Evolutionary conservation across 1,284 basidiomycete genomes (phyloP).

Genomic region (Pyrrhoderma lamaoense): DNA sequence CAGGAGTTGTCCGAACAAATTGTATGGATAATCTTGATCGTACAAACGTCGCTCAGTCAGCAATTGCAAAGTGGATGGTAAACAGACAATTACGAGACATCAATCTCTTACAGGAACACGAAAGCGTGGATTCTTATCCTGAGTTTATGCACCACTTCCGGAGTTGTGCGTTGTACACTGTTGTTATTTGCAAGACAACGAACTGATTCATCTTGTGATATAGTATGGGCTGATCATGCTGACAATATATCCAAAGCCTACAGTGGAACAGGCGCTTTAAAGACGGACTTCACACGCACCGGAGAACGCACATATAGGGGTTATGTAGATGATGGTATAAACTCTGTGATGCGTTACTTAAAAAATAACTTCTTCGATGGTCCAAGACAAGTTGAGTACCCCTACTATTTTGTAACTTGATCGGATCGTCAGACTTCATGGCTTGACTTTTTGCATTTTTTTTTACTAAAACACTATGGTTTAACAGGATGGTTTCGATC

Average conservation of each 20-base stretch:
- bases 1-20: conserved; percentile 72
- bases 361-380: conserved; percentile 99
- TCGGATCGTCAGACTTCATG: background rate
- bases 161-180: conserved; percentile 55
- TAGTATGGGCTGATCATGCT: conserved; percentile 98
- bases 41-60: conserved; percentile 93
- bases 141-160: conserved; percentile 80
- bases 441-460: background rate
- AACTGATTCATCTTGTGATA: conserved; percentile 12
- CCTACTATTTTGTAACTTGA: background rate
- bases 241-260: conserved; percentile 90
- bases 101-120: conserved; percentile 64
- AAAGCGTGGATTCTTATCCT: conserved; percentile 72
- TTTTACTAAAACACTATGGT: background rate
- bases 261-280: conserved; percentile 91
- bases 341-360: conserved; percentile 82
- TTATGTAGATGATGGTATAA: conserved; percentile 79
- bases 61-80: conserved; percentile 79
- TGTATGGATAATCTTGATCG: conserved; percentile 97
- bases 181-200: conserved; percentile 14
- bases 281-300: conserved; percentile 95
- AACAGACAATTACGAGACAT: conserved; percentile 71
- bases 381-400: conserved; percentile 61
- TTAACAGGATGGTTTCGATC: conserved; percentile 81
- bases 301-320: conserved; percentile 84